Evolutionary conservation across 345 rosid species (phyloP), one percentile per base, ranked within the genome.

Genomic region (Eucalyptus regnans): DNA sequence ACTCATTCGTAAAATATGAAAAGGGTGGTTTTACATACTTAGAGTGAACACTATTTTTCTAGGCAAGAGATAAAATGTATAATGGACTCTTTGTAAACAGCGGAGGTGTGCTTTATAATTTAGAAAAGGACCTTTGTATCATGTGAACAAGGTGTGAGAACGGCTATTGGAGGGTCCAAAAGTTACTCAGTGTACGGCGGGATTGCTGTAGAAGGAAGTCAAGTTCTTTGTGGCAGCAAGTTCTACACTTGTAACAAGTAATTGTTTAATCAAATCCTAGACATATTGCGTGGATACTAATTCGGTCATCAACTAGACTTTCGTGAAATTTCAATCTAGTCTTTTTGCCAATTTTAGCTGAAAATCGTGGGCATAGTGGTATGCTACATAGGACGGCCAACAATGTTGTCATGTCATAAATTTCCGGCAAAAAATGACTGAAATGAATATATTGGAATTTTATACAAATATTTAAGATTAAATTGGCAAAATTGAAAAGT

Each of bases 381-480:
- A 0, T 54, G 10, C 58, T 20, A 54, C 10, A 20, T 54, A 54
- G 23, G 25, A 54, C 0, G 25, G 11, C 58, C 58, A 54, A 54
- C 9, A 0, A 54, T 54, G 10, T 7, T 54, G 25, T 54, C 23
- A 20, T 0, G 1, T 20, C 2, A 54, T 5, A 54, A 20, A 54
- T 54, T 20, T 20, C 10, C 9, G 2, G 0, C 1, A 10, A 54
- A 54, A 54, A 54, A 54, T 54, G 25, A 54, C 2, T 1, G 10
- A 8, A 54, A 20, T 1, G 9, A 54, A 54, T 54, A 54, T 54
- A 20, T 54, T 20, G 0, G 5, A 54, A 54, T 54, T 54, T 54
- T 0, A 18, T 0, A 54, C 58, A 54, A 20, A 54, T 7, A 0
- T 54, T 54, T 20, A 54, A 54, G 1, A 20, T 0, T 54, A 54